Percentiles rank a stretch among this genome's conserved stretches.
These are phyloP conservation scores for Aureobasidium sp. DNA, from an alignment of 2,329 filamentous ascomycete species.

Conservation along the genomic window DNA sequence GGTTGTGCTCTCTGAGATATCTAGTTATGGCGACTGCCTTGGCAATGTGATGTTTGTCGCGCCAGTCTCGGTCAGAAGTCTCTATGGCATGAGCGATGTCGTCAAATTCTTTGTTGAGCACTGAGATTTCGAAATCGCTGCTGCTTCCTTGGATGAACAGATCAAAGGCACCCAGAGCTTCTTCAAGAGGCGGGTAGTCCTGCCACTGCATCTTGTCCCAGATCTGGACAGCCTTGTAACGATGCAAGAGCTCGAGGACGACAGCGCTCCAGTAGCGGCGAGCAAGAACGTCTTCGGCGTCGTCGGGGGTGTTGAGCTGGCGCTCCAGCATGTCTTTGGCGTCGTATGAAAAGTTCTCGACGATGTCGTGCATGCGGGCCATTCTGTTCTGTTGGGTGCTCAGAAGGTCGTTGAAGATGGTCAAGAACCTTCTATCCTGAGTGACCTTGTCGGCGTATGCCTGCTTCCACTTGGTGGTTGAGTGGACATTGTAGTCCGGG, in stretches of 20 bases:
- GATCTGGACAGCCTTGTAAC: constrained; percentile 67
- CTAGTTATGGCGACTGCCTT: constrained; percentile 61
- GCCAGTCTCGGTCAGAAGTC: constrained; percentile 46
- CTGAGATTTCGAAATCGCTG: constrained; percentile 60
- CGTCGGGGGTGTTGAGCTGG: constrained; percentile 54
- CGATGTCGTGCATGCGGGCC: constrained; percentile 62
- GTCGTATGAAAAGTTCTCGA: constrained; percentile 65
- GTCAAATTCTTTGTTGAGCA: constrained; percentile 57
- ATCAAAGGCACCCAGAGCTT: constrained; percentile 75
- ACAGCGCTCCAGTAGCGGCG: constrained; percentile 69
- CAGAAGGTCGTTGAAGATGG: constrained; percentile 59
- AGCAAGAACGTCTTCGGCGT: constrained; percentile 67
- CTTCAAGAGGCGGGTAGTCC: constrained; percentile 57
- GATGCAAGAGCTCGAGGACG: constrained; percentile 71
- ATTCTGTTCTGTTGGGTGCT: constrained; percentile 63
- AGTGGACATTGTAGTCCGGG: constrained; percentile 41
- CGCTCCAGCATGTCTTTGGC: constrained; percentile 75
- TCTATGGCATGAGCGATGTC: constrained; percentile 53
- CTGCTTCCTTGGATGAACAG: constrained; percentile 75
- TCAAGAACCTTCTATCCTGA: constrained; percentile 30
- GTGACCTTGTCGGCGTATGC: constrained; percentile 33
- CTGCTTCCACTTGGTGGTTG: constrained; percentile 57
- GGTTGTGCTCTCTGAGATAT: constrained; percentile 61
- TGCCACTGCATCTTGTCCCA: constrained; percentile 57
- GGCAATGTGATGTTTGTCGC: constrained; percentile 53